Conservation (phyloP, 2,329 filamentous ascomycete genomes). For the Diaporthe helianthi region DNA sequence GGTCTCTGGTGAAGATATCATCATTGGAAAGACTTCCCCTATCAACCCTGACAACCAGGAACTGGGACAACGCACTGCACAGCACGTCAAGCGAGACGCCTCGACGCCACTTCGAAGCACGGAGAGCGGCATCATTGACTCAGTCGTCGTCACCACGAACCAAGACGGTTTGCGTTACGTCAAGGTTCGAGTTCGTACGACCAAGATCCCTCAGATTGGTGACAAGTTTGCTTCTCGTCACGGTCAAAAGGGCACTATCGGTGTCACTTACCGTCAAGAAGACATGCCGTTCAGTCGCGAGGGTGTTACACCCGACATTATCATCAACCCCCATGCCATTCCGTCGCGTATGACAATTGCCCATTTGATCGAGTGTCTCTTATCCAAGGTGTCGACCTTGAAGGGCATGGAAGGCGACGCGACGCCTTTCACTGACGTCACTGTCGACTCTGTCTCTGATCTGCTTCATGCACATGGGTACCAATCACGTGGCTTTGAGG, state of each 20-base stretch:
- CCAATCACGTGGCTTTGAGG: constrained; percentile 95
- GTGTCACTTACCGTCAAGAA: constrained; percentile 96
- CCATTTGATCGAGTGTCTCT: constrained; percentile 98
- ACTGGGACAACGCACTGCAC: constrained; percentile 86
- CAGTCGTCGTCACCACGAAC: constrained; percentile 92
- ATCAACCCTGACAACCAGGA: constrained; percentile 93
- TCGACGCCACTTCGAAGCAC: constrained; percentile 94
- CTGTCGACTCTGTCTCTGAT: constrained; percentile 89
- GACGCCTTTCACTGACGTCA: constrained; percentile 97
- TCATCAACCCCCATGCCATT: constrained; percentile 99
- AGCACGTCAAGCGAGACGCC: constrained; percentile 92
- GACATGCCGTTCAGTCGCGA: constrained; percentile 98
- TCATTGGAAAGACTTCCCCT: constrained; percentile 97
- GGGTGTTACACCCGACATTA: constrained; percentile 91
- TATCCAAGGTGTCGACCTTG: constrained; percentile 93
- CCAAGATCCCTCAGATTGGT: constrained; percentile 97
- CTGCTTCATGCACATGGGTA: constrained; percentile 89
- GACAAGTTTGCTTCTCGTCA: constrained; percentile 99
- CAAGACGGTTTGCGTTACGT: constrained; percentile 94
- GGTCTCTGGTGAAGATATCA: constrained; percentile 97
- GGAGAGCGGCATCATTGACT: constrained; percentile 95
- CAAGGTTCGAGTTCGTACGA: constrained; percentile 96
- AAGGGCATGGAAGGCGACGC: constrained; percentile 96
- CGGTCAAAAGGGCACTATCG: constrained; percentile 98
- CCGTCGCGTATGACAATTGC: constrained; percentile 99